Percentiles rank a stretch among this genome's conserved stretches.
phyloP scores from a whole-genome alignment of 768 basidiomycete species.

The Leccinum uliginosum region DNA sequence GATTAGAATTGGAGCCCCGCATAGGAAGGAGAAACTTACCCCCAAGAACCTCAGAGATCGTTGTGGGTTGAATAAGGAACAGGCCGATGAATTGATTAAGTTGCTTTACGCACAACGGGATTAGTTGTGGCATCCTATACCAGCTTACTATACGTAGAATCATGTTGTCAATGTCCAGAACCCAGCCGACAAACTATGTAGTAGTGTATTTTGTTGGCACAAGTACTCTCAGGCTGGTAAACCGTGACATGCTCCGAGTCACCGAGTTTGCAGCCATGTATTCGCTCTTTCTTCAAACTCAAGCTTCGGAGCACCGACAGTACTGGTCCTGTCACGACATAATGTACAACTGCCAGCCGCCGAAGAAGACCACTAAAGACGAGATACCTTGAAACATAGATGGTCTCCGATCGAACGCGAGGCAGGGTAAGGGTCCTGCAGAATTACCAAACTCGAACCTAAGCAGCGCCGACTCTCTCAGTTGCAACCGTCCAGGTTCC shows the following conservation, averaged over 20 bases:
- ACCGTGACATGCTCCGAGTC: background rate
- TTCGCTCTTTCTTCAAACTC: no score
- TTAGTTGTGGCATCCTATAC: background rate
- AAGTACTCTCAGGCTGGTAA: background rate
- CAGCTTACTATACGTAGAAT: background rate
- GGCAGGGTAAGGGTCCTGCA: background rate
- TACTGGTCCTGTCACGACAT: background rate
- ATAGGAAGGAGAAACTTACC: conserved; percentile 9
- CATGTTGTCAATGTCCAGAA: background rate
- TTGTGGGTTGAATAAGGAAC: conserved; percentile 15
- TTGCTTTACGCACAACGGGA: conserved; percentile 5
- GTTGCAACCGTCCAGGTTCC: background rate
- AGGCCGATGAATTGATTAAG: conserved; percentile 18
- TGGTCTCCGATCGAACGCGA: background rate
- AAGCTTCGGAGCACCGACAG: no score
- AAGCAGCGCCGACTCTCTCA: background rate
- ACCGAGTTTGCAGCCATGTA: background rate
- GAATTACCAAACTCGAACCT: conserved; percentile 3
- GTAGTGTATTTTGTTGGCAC: background rate
- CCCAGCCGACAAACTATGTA: background rate
- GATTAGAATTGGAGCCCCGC: conserved; percentile 5
- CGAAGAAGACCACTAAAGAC: background rate
- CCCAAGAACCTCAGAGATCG: conserved; percentile 9
- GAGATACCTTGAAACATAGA: background rate
- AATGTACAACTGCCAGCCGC: background rate